Base-by-base conservation (phyloP, 768 basidiomycete species). In the Phylloporus sp. region DNA sequence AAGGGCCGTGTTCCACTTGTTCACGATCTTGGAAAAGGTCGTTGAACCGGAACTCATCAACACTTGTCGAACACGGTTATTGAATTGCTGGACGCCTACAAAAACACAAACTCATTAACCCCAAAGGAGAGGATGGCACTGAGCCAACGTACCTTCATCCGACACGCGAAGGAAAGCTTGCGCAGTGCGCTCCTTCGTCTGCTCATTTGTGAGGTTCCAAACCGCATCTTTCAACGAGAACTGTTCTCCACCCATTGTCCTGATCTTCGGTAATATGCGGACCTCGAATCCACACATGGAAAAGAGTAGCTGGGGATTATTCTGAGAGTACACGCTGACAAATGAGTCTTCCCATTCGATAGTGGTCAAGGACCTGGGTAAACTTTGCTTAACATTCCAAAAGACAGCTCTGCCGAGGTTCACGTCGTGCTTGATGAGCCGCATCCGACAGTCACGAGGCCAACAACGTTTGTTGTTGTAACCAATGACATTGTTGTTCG, bases 281-380 rank as follows among this genome's bases (percentile, higher is more conserved):
- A 99, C 80, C 72, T 99, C 97, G 63, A 99, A 99, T n/a, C 95
- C 93, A 63, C 85, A 91, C 95, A 98, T 98, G 5, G 95, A 94
- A 78, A 97, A 99, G 36, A 99, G 76, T 24, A 99, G 73, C 60
- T 99, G 97, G 23, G 97, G 97, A 71, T 98, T 99, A 66, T 98
- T 89, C 69, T 91, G 90, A 8, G 95, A 97, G 72, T 91, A 99
- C 41, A 98, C 95, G 51, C 92, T 95, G 59, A 93, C 91, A 62
- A 95, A 94, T 0, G 95, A 94, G 65, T 97, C 94, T 56, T 98
- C 95, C 97, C 97, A 98, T 63, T 97, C 97, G 64, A 99, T 98
- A 0, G 97, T 97, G 0, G 97, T 98, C 56, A 99, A 73, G 15
- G 95, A 97, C 43, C 97, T 78, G 0, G 97, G 97, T 23, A 99